These are phyloP conservation scores for Flaveria bidentis DNA, from an alignment of 129 eudicot species.

Conservation along the genomic window DNA sequence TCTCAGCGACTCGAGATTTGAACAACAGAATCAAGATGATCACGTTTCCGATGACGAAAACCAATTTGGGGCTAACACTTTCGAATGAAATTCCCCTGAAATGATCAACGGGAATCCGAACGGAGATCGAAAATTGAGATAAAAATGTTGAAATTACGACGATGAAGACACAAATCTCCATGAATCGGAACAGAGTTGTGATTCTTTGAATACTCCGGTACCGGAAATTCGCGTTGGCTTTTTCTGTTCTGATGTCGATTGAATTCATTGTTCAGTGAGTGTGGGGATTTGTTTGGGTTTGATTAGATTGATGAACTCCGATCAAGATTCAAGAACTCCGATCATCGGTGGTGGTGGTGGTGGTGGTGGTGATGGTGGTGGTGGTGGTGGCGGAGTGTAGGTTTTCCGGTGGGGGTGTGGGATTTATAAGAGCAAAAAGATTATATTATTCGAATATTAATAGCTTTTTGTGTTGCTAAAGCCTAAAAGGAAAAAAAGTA, in stretches of 20 bases:
- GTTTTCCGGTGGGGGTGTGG: conserved; percentile 12
- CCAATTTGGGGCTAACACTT: conserved; percentile 55
- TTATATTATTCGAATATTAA: neutral
- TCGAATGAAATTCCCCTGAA: conserved; percentile 37
- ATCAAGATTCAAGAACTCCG: conserved; percentile 18
- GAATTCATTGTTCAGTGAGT: conserved; percentile 61
- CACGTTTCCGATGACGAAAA: conserved; percentile 71
- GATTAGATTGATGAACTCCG: conserved; percentile 8
- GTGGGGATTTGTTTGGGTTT: neutral
- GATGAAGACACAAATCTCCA: conserved; percentile 51
- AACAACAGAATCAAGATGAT: conserved; percentile 55
- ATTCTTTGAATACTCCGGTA: conserved; percentile 38
- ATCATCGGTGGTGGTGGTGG: conserved; percentile 27
- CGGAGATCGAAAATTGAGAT: conserved; percentile 42
- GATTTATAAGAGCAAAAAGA: conserved; percentile 20
- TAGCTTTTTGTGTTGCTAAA: neutral
- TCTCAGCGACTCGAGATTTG: conserved; percentile 40
- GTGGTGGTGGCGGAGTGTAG: conserved; percentile 9
- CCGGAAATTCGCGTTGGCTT: conserved; percentile 50
- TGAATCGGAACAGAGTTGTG: conserved; percentile 53
- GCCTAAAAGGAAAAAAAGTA: neutral
- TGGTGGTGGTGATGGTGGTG: neutral
- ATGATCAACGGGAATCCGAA: conserved; percentile 42
- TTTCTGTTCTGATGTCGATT: conserved; percentile 54
- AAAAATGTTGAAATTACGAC: conserved; percentile 48